Base-by-base conservation (phyloP, 2,329 filamentous ascomycete species). In the Penicillium sclerotiorum region DNA sequence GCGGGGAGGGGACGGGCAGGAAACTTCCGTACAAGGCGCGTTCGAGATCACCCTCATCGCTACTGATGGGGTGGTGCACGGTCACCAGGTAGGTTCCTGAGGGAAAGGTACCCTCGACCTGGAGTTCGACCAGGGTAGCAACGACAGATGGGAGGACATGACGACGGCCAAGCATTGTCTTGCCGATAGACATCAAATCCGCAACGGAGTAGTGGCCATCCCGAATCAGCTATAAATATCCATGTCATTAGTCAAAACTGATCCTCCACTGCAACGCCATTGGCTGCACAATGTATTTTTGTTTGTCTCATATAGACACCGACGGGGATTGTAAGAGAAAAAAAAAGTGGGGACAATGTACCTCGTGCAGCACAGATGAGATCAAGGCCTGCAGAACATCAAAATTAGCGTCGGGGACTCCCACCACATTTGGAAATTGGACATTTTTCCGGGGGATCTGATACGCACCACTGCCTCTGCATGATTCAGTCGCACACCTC, bases 51-150 rank as follows among this genome's bases (percentile, higher is more conserved):
- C 92, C 93, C 67, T 96, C 88, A 57, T 96, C 87, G 52, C 85
- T 86, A 58, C 85, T 84, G 71, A 97, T 88, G 21, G 93, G 93
- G 67, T 95, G 85, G 73, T 96, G 90, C 15, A 97, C 90, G 0
- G 93, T 97, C 28, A 97, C 92, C 33, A 97, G 85, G 67, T 96
- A 96, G 2, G 92, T 96, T 47, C 93, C 93, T 6, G 83, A 87
- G 22, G 85, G 87, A 67, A 97, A 97, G 2, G 92, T 97, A 52
- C 93, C 93, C 73, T 97, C 93, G 58, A 97, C 89, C 78, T 95
- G 90, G 60, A 97, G 82, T 74, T 95, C 88, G 50, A 83, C 80
- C 36, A 97, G 82, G 3, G 89, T 91, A 35, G 82, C 80, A 51
- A 87, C 83, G 20, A 96, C 93, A 9, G 87, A 85, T 18, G 93